Conservation (phyloP, 768 basidiomycete genomes). For the Amanita muscaria region DNA sequence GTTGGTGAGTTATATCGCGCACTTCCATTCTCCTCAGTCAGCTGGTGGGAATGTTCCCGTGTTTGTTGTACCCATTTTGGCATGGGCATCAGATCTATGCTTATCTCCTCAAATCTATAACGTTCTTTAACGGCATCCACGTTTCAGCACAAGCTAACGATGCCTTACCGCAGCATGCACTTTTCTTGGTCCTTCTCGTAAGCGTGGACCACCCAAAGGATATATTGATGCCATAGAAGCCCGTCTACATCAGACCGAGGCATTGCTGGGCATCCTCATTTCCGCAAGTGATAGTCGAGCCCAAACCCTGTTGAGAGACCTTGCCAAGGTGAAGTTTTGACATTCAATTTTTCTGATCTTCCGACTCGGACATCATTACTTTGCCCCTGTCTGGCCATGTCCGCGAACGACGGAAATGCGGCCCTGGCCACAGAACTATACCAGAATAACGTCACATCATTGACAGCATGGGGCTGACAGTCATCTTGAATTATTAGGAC, state of each 20-base stretch:
- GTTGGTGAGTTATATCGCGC: conserved; percentile 48
- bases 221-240: conserved; percentile 95
- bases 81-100: too few species aligned
- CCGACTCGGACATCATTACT: too few species aligned
- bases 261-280: conserved; percentile 75
- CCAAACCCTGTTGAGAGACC: conserved; percentile 37
- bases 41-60: conserved; percentile 5
- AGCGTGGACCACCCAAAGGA: conserved; percentile 85
- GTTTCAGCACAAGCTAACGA: too few species aligned
- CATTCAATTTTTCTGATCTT: background rate
- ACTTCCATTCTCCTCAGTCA: conserved; percentile 9
- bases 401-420: background rate
- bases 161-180: conserved; percentile 47
- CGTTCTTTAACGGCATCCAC: too few species aligned
- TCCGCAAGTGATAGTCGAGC: conserved; percentile 36
- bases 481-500: conserved; percentile 37
- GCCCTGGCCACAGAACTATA: too few species aligned
- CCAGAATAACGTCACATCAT: background rate
- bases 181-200: conserved; percentile 70
- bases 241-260: conserved; percentile 85
- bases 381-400: background rate
- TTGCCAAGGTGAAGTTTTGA: conserved; percentile 36
- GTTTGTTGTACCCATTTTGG: background rate
- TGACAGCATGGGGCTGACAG: background rate
- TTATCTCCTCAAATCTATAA: too few species aligned